Conservation (phyloP, 345 rosid species). For the Abelmoschus esculentus region DNA sequence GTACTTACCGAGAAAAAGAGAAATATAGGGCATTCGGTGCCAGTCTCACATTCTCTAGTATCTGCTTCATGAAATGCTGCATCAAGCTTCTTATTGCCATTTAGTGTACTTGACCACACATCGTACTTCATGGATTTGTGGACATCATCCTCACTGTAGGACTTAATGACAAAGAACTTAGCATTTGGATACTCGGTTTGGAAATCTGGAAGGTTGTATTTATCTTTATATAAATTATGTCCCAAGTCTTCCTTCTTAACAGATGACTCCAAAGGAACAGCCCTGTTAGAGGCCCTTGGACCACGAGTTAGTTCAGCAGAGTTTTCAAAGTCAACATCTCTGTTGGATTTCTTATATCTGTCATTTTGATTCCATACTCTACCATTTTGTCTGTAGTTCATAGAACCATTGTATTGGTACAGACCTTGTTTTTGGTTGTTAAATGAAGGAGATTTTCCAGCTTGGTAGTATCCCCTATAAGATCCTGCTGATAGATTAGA, state of each 20-base stretch:
- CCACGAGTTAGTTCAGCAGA: conserved; percentile 55
- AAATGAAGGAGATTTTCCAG: conserved; percentile 31
- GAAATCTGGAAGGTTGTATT: conserved; percentile 52
- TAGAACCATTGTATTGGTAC: conserved; percentile 20
- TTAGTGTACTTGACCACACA: conserved; percentile 71
- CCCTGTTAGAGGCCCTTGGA: conserved; percentile 44
- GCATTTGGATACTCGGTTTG: conserved; percentile 43
- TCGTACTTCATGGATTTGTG: conserved; percentile 69
- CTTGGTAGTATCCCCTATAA: conserved; percentile 31
- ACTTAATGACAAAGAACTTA: conserved; percentile 63
- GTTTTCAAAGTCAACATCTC: conserved; percentile 33
- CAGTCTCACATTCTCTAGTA: conserved; percentile 32
- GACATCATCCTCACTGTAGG: conserved; percentile 73
- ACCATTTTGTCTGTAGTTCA: conserved; percentile 34
- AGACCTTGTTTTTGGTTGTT: conserved; percentile 33
- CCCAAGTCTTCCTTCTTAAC: conserved; percentile 33
- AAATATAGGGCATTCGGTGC: conserved; percentile 50
- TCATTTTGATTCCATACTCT: conserved; percentile 43
- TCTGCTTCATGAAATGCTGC: conserved; percentile 52
- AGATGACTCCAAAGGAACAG: conserved; percentile 25
- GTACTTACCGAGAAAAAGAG: conserved; percentile 67
- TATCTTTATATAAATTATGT: conserved; percentile 27
- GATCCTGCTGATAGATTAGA: conserved; percentile 31
- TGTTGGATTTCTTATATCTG: conserved; percentile 24
- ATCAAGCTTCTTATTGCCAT: conserved; percentile 68